phyloP scores from a whole-genome alignment of 139 green algal species.

The Astrephomene gubernaculifera region DNA sequence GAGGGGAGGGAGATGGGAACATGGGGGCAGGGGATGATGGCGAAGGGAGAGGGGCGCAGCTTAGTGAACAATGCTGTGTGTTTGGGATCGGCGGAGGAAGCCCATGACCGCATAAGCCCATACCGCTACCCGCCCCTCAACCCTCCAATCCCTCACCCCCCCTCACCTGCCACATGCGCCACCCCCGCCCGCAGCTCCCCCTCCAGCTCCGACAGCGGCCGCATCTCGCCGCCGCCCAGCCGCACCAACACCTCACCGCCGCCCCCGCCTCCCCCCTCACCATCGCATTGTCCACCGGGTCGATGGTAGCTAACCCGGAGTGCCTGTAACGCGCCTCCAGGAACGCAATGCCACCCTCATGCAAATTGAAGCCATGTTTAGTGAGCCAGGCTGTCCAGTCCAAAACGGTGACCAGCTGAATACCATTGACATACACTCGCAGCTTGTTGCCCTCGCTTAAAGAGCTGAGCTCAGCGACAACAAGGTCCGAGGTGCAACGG shows the following conservation, averaged over 20 bases:
- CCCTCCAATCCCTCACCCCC: neutral
- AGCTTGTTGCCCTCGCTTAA: too few relatives aligned
- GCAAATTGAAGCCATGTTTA: too few relatives aligned
- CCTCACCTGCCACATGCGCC: slow-evolving; percentile 37
- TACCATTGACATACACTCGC: too few relatives aligned
- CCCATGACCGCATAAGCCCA: neutral
- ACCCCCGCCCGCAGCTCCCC: slow-evolving; percentile 28
- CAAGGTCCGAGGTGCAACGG: too few relatives aligned
- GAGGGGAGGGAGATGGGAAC: neutral
- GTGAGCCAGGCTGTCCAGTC: too few relatives aligned
- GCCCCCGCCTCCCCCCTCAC: neutral
- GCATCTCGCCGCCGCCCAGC: neutral
- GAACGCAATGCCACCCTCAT: too few relatives aligned
- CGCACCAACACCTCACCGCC: slow-evolving; percentile 12
- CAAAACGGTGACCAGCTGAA: too few relatives aligned
- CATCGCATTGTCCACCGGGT: too few relatives aligned
- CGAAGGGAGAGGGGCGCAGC: neutral
- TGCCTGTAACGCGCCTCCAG: too few relatives aligned
- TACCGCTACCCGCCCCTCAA: neutral
- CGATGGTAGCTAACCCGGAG: too few relatives aligned
- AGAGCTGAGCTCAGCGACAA: too few relatives aligned
- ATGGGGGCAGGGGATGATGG: neutral
- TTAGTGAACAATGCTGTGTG: neutral
- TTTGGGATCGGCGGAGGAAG: neutral
- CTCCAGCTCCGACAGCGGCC: slow-evolving; percentile 30